Evolutionary conservation across 495 filamentous ascomycete genomes (phyloP).

Genomic region (Elasticomyces elasticus): DNA sequence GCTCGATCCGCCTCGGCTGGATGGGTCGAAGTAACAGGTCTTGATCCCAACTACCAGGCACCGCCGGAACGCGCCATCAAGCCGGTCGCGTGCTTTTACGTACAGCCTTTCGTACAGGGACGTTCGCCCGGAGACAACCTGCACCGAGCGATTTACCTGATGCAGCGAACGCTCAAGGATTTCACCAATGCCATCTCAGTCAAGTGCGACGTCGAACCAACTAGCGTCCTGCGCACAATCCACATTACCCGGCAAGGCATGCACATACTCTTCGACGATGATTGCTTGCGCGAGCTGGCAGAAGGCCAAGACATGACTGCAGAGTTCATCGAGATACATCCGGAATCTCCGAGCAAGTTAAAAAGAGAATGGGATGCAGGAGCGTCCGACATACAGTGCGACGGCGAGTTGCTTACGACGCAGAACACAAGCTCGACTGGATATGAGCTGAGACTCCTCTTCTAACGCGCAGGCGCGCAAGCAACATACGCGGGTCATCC

Average conservation of each 20-base stretch:
- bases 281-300: conserved; percentile 71
- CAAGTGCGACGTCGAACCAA: conserved; percentile 69
- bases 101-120: conserved; percentile 49
- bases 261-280: conserved; percentile 81
- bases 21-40: conserved; percentile 85
- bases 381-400: conserved; percentile 33
- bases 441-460: conserved; percentile 36
- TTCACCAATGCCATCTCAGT: conserved; percentile 58
- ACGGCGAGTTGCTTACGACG: conserved; percentile 29
- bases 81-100: conserved; percentile 82
- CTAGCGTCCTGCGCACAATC: conserved; percentile 56
- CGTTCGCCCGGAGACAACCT: conserved; percentile 49
- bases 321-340: conserved; percentile 43
- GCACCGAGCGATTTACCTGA: conserved; percentile 81
- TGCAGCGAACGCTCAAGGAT: conserved; percentile 59
- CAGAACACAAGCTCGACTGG: conserved; percentile 29
- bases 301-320: conserved; percentile 87
- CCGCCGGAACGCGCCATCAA: conserved; percentile 62
- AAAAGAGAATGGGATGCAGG: conserved; percentile 34
- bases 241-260: conserved; percentile 62
- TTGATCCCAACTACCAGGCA: conserved; percentile 76
- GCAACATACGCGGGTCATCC: not conserved
- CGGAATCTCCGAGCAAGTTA: conserved; percentile 23
- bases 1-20: conserved; percentile 46
- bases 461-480: conserved; percentile 22